phyloP scores from a whole-genome alignment of 768 basidiomycete species.

The Coprinopsis sp. region DNA sequence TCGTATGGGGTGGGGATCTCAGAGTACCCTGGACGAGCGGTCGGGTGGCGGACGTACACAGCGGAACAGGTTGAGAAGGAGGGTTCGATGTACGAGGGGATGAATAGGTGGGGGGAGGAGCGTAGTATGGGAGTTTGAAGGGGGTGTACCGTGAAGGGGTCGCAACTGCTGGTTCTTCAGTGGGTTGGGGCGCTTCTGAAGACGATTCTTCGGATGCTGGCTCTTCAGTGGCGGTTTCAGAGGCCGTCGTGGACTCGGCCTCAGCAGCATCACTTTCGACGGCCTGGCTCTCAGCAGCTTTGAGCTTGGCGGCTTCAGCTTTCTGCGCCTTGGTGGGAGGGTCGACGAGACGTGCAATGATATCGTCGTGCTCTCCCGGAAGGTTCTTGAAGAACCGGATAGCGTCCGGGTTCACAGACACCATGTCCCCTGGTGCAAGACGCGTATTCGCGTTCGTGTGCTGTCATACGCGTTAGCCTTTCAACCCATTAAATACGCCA shows the following conservation, averaged over 20 bases:
- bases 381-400: conserved; percentile 64
- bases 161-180: conserved; percentile 2
- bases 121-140: conserved; percentile 83
- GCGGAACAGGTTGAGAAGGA: conserved; percentile 87
- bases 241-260: conserved; percentile 1
- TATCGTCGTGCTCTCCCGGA: conserved; percentile 31
- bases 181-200: background rate
- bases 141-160: conserved; percentile 39
- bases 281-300: conserved; percentile 4
- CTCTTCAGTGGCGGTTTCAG: conserved; percentile 3
- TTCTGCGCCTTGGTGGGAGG: conserved; percentile 11
- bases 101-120: conserved; percentile 89
- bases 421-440: conserved; percentile 90
- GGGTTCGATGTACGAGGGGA: conserved; percentile 66
- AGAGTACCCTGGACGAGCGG: conserved; percentile 91
- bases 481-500: conserved; percentile 1
- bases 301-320: background rate
- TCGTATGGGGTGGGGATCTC: conserved; percentile 96
- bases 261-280: conserved; percentile 8
- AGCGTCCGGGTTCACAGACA: conserved; percentile 78
- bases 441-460: conserved; percentile 81
- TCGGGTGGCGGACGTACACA: conserved; percentile 92
- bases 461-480: conserved; percentile 34
- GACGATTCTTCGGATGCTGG: background rate
- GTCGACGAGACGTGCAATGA: conserved; percentile 18